A percentile compares a stretch with the other conserved stretches of the same genome.
Evolutionary conservation across 176 grass and related monocot species (phyloP).

Genomic region (Guadua angustifolia): DNA sequence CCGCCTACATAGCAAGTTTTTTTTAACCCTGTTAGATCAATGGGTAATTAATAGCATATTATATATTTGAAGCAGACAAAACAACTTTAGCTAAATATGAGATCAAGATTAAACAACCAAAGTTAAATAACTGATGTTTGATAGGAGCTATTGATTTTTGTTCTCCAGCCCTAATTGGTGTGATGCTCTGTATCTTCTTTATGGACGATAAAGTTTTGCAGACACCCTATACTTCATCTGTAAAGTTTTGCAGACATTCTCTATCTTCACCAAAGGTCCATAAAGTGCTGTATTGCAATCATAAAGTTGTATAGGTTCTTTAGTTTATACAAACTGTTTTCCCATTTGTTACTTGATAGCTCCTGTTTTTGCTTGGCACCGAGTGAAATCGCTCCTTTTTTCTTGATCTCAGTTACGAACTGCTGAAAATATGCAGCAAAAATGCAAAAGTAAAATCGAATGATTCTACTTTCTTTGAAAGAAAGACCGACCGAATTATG

Average conservation of each 20-base stretch:
- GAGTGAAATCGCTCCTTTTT: neutral
- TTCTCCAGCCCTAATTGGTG: neutral
- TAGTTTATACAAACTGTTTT: neutral
- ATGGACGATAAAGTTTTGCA: neutral
- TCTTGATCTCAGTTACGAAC: neutral
- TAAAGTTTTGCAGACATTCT: neutral
- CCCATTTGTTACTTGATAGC: neutral
- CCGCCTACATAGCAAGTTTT: neutral
- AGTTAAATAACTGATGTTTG: neutral
- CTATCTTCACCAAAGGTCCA: neutral
- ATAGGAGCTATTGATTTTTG: neutral
- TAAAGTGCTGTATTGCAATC: neutral
- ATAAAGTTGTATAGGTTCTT: neutral
- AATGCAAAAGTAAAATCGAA: neutral
- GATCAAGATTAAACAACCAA: neutral
- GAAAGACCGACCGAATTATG: slow-evolving; percentile 4
- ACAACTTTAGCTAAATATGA: neutral
- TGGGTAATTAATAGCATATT: neutral
- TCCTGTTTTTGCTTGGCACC: neutral
- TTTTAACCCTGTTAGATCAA: slow-evolving; percentile 1
- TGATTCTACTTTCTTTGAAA: slow-evolving; percentile 1
- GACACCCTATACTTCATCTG: neutral
- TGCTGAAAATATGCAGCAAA: neutral
- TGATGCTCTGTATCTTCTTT: neutral
- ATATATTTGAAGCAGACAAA: neutral